Evolutionary conservation across 805 yeast genomes (phyloP).

Genomic region (Wickerhamiella nectarea): DNA sequence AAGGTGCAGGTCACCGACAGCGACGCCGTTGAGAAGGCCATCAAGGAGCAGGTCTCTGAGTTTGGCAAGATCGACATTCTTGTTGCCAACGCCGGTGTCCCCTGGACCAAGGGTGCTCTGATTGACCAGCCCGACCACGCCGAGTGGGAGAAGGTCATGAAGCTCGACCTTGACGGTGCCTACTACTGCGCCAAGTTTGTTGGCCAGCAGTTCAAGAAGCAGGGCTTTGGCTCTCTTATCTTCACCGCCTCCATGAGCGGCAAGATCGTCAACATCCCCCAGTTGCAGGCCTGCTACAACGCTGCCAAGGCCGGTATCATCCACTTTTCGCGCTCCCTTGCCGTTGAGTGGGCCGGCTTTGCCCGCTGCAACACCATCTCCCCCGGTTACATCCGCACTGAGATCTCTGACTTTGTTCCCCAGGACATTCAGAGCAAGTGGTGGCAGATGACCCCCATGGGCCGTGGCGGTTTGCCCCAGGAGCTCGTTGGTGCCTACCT

Average conservation of each 20-base stretch:
- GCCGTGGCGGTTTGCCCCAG: conserved; percentile 58
- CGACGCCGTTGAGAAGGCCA: conserved; percentile 37
- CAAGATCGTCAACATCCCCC: conserved; percentile 78
- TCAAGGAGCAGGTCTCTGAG: conserved; percentile 42
- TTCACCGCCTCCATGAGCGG: conserved; percentile 86
- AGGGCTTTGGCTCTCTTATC: conserved; percentile 66
- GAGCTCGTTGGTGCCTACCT: conserved; percentile 73
- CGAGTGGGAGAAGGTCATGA: conserved; percentile 61
- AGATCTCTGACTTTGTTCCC: conserved; percentile 39
- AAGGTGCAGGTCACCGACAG: conserved; percentile 41
- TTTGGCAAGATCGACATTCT: conserved; percentile 73
- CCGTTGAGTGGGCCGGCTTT: conserved; percentile 77
- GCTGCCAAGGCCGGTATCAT: conserved; percentile 74
- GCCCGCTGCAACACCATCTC: conserved; percentile 71
- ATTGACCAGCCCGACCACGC: conserved; percentile 37
- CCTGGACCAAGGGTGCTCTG: conserved; percentile 60
- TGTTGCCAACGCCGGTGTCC: conserved; percentile 84
- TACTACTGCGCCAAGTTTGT: conserved; percentile 66
- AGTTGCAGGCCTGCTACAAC: conserved; percentile 72
- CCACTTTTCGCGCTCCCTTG: conserved; percentile 63
- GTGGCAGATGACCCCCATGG: conserved; percentile 33
- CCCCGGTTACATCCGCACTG: conserved; percentile 74
- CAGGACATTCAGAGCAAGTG: conserved; percentile 34
- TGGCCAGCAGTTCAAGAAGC: conserved; percentile 60
- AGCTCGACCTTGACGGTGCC: conserved; percentile 67